Base-by-base conservation (phyloP, 2,329 filamentous ascomycete species). In the Arthroderma sp. region DNA sequence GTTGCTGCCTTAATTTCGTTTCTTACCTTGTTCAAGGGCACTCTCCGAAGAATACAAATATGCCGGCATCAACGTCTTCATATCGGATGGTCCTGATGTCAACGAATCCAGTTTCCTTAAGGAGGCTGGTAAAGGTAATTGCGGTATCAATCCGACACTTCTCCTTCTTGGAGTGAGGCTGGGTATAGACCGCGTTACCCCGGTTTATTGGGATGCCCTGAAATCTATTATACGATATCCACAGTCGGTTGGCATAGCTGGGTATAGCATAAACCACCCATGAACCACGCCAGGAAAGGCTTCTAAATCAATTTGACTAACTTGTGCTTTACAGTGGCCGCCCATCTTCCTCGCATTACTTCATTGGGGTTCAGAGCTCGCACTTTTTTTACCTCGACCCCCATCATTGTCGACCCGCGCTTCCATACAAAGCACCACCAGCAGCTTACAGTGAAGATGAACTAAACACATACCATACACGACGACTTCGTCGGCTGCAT, bases 231-330 rank as follows among this genome's bases (percentile, higher is more conserved):
- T 98, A 43, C 84, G 91, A 61, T 84, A 94, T 70, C 77, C 81
- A 5, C 91, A 96, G 59, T 93, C 86, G n/a, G 80, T 95, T 42
- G 91, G 91, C 7, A 94, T 98, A 51, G 91, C 91, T 56, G 91
- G 87, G 86, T 91, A 73, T 31, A 10, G 38, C 8, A 36, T 74
- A 57, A 22, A 22, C 15, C 15, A 22, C 15, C 15, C 15, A 22
- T 22, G 15, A 22, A 22, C 15, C 15, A 22, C 15, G 15, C 15
- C 15, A 22, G 15, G 15, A 22, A 22, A 22, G 15, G 15, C 15
- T 22, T 22, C 22, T 30, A 9, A 7, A n/a, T 30, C 27, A 29
- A 4, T 11, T 9, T 11, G 11, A 22, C 44, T 46, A 37, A 46
- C 41, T 38, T 39, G 9, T 30, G 15, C 4, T 8, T 31, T 9